phyloP scores from a whole-genome alignment of 2,329 filamentous ascomycete species.

The Exophiala dermatitidis region DNA sequence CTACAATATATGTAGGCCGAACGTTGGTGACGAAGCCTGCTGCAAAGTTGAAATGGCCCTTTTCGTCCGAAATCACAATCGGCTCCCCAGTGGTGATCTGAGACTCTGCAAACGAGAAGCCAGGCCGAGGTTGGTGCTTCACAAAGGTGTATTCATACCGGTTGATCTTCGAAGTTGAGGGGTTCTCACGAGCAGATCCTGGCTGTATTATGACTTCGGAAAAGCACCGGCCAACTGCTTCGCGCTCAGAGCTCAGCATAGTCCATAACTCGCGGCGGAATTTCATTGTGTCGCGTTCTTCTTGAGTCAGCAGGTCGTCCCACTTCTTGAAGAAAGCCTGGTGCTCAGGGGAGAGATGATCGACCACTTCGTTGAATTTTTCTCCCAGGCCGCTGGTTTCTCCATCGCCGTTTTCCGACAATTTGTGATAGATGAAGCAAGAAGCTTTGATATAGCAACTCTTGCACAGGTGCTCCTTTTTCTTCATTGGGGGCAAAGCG shows the following conservation, averaged over 20 bases:
- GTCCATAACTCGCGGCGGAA: constrained; percentile 90
- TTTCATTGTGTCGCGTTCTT: constrained; percentile 84
- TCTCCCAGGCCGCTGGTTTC: constrained; percentile 73
- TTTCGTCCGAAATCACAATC: constrained; percentile 91
- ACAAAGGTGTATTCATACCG: constrained; percentile 79
- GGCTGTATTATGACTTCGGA: constrained; percentile 77
- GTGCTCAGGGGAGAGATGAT: constrained; percentile 66
- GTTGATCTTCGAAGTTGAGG: constrained; percentile 74
- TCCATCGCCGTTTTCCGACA: constrained; percentile 74
- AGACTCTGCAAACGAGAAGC: constrained; percentile 84
- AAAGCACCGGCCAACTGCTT: constrained; percentile 84
- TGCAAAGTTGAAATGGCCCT: constrained; percentile 88
- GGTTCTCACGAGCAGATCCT: constrained; percentile 63
- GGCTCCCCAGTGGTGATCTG: constrained; percentile 82
- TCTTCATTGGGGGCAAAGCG: constrained; percentile 78
- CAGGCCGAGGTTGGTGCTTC: constrained; percentile 55
- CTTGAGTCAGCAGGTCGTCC: constrained; percentile 87
- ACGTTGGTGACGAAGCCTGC: constrained; percentile 83
- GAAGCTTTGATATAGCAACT: constrained; percentile 84
- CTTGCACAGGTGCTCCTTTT: constrained; percentile 71
- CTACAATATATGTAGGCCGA: constrained; percentile 66
- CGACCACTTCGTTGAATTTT: constrained; percentile 73
- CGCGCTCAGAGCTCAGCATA: constrained; percentile 81
- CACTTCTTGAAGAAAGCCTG: constrained; percentile 86
- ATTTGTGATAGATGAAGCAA: constrained; percentile 89